Base-by-base conservation (phyloP, 2,329 filamentous ascomycete genomes). In the Nothophoma quercina region DNA sequence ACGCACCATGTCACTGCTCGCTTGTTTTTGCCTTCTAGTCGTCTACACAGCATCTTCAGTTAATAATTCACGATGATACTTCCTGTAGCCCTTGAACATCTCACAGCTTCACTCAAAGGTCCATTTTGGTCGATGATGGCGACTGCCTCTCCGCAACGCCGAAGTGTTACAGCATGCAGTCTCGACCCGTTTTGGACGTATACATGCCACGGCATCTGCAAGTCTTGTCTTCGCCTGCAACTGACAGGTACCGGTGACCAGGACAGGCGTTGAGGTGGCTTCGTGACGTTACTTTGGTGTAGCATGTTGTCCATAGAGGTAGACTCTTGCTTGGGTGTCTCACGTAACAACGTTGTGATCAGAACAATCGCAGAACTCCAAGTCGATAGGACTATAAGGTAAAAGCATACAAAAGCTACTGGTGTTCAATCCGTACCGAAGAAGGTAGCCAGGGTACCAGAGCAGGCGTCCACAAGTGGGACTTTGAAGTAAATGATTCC, bases 211-310 rank as follows among this genome's bases (percentile, higher is more conserved):
- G 19, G n/a, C 43, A 38, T 38, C 35, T 46, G 43, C 43, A 46
- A 21, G 33, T 38, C 25, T 38, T 25, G 18, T 39, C 43, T 26
- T 33, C 44, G 35, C 44, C 26, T 48, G 22, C 34, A 5, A 22
- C 18, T 49, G 45, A 49, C 45, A 49, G 45, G 15, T 49, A 41
- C 45, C 45, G 36, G 4, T 41, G 22, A 49, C 36, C 36, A 29
- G 45, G 45, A 41, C 22, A 22, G 30, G 45, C 45, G 6, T 22
- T 18, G 30, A 49, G 15, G 45, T 49, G 9, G 45, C 38, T n/a
- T 35, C 15, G 15, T 29, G 36, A 41, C 21, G 45, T 49, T 35
- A 30, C 45, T 15, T 49, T 21, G 12, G 45, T 49, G 36, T 29
- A 21, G 36, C 44, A 19, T 33, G 28, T 7, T 7, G 4, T 49